Evolutionary conservation across 352 stramenopile genomes (phyloP), one percentile per base, ranked within the genome.

Genomic region (Globisporangium uncinulatum): DNA sequence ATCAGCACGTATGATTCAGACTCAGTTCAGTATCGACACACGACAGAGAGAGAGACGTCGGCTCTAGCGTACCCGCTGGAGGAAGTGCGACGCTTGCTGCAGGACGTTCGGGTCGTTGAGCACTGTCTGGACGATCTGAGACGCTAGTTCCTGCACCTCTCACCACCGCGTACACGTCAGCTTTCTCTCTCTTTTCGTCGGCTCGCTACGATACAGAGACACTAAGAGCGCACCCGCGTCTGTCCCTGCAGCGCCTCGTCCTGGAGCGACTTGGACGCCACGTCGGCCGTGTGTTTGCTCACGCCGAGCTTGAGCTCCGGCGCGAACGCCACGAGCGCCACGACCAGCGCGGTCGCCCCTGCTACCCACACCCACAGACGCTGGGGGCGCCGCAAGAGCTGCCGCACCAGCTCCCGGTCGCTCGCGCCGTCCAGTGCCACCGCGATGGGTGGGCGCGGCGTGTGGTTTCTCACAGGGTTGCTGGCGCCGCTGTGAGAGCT

Each of bases 121-220:
- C 64, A 94, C 81, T 7, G 83, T 94, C 65, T 94, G 83, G 11
- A 94, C 81, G 64, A 94, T 94, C 71, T 92, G 81, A 8, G 81
- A 92, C 7, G 83, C 83, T 44, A 94, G 57, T 46, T 92, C 70
- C 65, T 73, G 14, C 11, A 11, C 29, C 9, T 42, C 7, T 11
- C 34, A 48, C 21, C 10, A 34, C 49, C n/a, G 36, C 4, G 4
- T 41, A 14, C 24, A 54, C 48, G n/a, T 6, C 10, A 41, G 39
- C 41, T 46, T 17, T 7, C 5, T 63, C 4, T 44, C 42, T 31
- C 14, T 24, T 24, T 43, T 32, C 11, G 8, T 8, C n/a, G n/a
- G n/a, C n/a, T n/a, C n/a, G n/a, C n/a, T 29, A 29, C 24, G 24
- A 29, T 29, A 29, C 24, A 29, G 24, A 29, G 24, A 29, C 24